phyloP scores from a whole-genome alignment of 176 grass and related monocot genomes.

The Saccharum officinarum region DNA sequence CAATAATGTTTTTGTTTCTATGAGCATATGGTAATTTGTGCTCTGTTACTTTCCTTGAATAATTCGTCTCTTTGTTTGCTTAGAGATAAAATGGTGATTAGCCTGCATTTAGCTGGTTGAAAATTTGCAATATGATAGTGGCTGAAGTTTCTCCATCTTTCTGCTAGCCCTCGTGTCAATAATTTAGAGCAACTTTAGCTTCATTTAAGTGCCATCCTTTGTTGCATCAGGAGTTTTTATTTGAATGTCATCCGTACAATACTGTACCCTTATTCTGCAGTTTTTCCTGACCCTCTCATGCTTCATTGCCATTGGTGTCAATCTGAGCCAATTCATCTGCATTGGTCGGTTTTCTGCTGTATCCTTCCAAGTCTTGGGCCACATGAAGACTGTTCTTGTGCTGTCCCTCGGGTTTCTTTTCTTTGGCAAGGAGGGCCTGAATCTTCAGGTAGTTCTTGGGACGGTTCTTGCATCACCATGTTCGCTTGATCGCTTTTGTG shows the following conservation, averaged over 20 bases:
- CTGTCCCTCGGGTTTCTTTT: constrained; percentile 44
- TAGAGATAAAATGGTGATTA: not conserved
- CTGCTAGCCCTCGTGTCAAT: too few species aligned
- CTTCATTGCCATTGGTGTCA: not conserved
- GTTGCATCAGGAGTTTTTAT: not conserved
- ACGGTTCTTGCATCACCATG: constrained; percentile 36
- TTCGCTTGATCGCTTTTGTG: too few species aligned
- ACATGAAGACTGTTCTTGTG: constrained; percentile 48
- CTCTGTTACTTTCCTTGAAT: not conserved
- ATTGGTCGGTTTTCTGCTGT: constrained; percentile 44
- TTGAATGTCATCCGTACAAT: not conserved
- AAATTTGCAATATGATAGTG: not conserved
- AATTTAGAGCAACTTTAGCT: too few species aligned
- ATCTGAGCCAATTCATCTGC: constrained; percentile 39
- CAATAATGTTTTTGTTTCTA: not conserved
- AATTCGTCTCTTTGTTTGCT: not conserved
- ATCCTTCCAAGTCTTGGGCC: constrained; percentile 47
- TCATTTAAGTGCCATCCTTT: not conserved
- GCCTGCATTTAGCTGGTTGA: not conserved
- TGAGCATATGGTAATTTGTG: not conserved
- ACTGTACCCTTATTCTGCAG: too few species aligned
- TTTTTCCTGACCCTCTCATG: not conserved
- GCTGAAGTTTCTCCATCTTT: too few species aligned
- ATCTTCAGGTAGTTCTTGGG: constrained; percentile 36
- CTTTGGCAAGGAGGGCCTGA: constrained; percentile 42